Conservation (phyloP, 2,329 filamentous ascomycete genomes). For the Cercospora nicotianae region DNA sequence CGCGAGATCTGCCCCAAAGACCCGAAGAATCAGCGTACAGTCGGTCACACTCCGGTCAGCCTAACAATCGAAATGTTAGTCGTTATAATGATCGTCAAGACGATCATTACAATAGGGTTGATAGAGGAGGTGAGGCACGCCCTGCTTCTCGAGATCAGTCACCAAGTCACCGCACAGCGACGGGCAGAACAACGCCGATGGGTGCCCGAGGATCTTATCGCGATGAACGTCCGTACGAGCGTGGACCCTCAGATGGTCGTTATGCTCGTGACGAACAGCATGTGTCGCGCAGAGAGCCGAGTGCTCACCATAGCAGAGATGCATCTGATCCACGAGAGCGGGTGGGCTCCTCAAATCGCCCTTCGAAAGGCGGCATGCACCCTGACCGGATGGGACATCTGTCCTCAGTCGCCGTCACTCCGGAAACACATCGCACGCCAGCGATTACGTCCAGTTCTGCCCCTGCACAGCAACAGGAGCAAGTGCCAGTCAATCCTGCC, state of each 20-base stretch:
- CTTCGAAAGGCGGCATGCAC: conserved; percentile 21
- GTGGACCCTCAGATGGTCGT: conserved; percentile 13
- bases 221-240: conserved; percentile 26
- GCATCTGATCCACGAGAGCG: conserved; percentile 21
- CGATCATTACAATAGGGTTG: conserved; percentile 47
- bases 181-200: conserved; percentile 40
- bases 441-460: conserved; percentile 9
- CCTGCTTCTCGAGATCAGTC: conserved; percentile 44
- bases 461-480: conserved; percentile 17
- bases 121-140: conserved; percentile 43
- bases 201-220: conserved; percentile 16
- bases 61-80: conserved; percentile 4
- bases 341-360: conserved; percentile 11
- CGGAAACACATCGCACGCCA: conserved; percentile 20
- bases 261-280: conserved; percentile 23
- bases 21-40: conserved; percentile 23
- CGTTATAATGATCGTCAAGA: conserved; percentile 39
- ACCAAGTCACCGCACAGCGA: conserved; percentile 38
- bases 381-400: conserved; percentile 26
- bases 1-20: conserved; percentile 51
- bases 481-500: conserved; percentile 43
- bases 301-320: conserved; percentile 17
- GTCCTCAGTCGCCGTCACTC: conserved; percentile 19
- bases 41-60: conserved; percentile 19
- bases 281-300: conserved; percentile 22